These are phyloP conservation scores for Pinus albicaulis DNA, from an alignment of 75 land plant genomes.

Conservation along the genomic window DNA sequence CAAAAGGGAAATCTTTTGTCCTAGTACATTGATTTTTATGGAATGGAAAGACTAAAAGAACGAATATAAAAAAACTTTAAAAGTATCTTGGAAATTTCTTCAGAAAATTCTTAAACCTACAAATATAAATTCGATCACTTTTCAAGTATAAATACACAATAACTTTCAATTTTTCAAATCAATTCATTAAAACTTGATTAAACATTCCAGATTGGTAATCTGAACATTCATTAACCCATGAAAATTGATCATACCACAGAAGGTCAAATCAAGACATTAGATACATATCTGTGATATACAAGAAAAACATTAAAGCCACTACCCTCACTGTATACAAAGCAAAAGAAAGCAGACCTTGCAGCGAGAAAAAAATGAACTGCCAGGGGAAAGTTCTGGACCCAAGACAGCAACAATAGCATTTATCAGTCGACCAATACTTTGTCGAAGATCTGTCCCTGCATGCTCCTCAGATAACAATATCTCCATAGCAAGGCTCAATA, in stretches of 20 bases:
- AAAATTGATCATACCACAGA: not conserved
- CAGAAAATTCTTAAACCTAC: not conserved
- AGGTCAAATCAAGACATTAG: not conserved
- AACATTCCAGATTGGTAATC: not conserved
- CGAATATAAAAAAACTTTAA: not conserved
- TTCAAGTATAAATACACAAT: not conserved
- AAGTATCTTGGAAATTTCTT: not conserved
- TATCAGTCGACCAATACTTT: constrained; percentile 80
- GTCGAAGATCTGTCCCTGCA: constrained; percentile 71
- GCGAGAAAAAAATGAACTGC: constrained; percentile 93
- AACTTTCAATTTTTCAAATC: not conserved
- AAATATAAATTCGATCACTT: not conserved
- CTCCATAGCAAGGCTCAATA: constrained; percentile 85
- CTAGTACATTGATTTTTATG: not conserved
- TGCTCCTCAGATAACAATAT: constrained; percentile 83
- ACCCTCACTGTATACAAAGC: not conserved
- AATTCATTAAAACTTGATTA: not conserved
- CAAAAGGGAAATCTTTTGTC: not conserved
- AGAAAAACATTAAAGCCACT: not conserved
- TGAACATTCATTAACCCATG: not conserved
- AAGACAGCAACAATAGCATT: constrained; percentile 98
- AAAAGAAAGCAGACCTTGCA: constrained; percentile 69
- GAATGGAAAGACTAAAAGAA: not conserved
- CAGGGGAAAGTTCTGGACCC: constrained; percentile 95
- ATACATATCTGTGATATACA: not conserved